phyloP scores from a whole-genome alignment of 2,329 filamentous ascomycete genomes.

The Aureobasidium vineae region DNA sequence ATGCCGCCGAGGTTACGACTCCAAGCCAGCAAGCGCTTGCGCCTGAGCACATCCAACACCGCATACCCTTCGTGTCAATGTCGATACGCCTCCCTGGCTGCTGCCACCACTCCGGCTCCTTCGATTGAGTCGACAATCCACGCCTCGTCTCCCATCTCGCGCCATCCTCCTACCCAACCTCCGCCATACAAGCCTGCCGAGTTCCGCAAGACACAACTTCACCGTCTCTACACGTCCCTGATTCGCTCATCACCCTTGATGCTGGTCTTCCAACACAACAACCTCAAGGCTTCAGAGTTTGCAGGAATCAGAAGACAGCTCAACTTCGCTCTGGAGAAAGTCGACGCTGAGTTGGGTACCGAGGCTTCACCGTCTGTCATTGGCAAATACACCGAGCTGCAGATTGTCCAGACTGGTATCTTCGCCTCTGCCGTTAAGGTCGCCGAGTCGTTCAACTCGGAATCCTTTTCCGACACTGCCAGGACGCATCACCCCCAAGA shows the following conservation, averaged over 20 bases:
- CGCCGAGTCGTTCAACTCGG: slow-evolving; percentile 70
- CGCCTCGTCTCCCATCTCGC: slow-evolving; percentile 48
- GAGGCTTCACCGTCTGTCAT: slow-evolving; percentile 59
- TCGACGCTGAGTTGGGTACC: slow-evolving; percentile 59
- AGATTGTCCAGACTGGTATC: slow-evolving; percentile 86
- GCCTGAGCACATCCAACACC: slow-evolving; percentile 33
- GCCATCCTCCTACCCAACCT: slow-evolving; percentile 68
- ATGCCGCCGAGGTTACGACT: slow-evolving; percentile 56
- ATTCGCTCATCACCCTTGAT: slow-evolving; percentile 82
- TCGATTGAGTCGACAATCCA: slow-evolving; percentile 51
- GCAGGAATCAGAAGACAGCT: slow-evolving; percentile 69
- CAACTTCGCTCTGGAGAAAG: slow-evolving; percentile 57
- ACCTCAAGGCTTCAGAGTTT: slow-evolving; percentile 72
- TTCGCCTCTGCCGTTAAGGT: slow-evolving; percentile 81
- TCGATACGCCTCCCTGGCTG: slow-evolving; percentile 51
- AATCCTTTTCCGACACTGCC: slow-evolving; percentile 30
- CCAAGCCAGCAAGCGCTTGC: slow-evolving; percentile 41
- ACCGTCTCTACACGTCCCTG: slow-evolving; percentile 82
- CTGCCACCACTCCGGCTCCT: slow-evolving; percentile 53
- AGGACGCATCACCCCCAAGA: slow-evolving; percentile 33
- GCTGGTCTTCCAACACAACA: slow-evolving; percentile 81
- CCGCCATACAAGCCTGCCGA: slow-evolving; percentile 84
- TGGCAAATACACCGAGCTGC: slow-evolving; percentile 57
- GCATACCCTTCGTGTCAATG: slow-evolving; percentile 39
- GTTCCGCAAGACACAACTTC: slow-evolving; percentile 85